A percentile compares a stretch with the other conserved stretches of the same genome.
These are phyloP conservation scores for Axilococcus clingmanii DNA, from an alignment of 139 green algal species.

Conservation along the genomic window DNA sequence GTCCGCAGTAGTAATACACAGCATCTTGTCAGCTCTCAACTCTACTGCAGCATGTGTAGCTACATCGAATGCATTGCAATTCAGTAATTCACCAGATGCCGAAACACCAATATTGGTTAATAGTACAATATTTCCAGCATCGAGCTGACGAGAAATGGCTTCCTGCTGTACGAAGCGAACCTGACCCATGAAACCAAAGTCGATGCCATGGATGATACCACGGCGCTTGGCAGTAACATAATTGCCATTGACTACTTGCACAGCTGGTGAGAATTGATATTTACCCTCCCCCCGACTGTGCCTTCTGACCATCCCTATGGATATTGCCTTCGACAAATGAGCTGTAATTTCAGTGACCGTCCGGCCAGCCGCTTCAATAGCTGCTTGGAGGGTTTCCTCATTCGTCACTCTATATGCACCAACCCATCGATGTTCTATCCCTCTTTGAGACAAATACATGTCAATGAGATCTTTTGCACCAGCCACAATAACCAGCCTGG, in stretches of 20 bases:
- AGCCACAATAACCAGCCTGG: constrained; percentile 77
- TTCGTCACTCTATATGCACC: constrained; percentile 79
- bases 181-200: constrained; percentile 57
- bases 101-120: constrained; percentile 68
- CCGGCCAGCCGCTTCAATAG: constrained; percentile 26
- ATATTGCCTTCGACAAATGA: constrained; percentile 53
- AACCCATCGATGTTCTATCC: constrained; percentile 35
- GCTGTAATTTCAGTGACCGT: constrained; percentile 50
- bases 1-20: constrained; percentile 68
- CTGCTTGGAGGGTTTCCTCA: constrained; percentile 21
- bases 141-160: constrained; percentile 68
- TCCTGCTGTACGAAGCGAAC: constrained; percentile 70
- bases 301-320: constrained; percentile 71
- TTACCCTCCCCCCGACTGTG: constrained; percentile 60
- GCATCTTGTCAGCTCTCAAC: constrained; percentile 89
- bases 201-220: constrained; percentile 82
- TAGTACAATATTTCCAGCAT: constrained; percentile 77
- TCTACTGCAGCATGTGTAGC: constrained; percentile 45
- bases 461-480: constrained; percentile 38
- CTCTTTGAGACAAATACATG: constrained; percentile 8
- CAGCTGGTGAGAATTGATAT: constrained; percentile 27
- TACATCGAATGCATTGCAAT: constrained; percentile 90
- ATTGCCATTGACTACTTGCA: constrained; percentile 79
- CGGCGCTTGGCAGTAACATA: constrained; percentile 80
- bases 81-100: constrained; percentile 80